Conservation (phyloP, 1,284 basidiomycete genomes). For the Rhodofomes roseus region DNA sequence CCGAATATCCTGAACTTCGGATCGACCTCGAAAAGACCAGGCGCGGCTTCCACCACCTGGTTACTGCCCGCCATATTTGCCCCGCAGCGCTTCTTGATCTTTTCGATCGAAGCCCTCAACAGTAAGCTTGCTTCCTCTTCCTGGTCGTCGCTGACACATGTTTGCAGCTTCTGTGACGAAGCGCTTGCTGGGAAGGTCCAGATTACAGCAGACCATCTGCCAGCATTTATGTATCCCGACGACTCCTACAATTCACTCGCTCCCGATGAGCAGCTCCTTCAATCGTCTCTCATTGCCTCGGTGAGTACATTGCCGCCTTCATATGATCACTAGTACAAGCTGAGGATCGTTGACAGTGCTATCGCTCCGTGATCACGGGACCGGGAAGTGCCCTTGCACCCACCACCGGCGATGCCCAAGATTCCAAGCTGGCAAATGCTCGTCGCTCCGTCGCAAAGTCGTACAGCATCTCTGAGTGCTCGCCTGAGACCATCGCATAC, state of each 20-base stretch:
- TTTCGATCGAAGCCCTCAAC: not conserved
- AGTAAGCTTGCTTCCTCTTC: not conserved
- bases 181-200: not conserved
- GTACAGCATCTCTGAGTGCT: not conserved
- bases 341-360: not conserved
- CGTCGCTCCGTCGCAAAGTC: not conserved
- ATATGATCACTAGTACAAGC: not conserved
- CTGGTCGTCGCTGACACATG: not conserved
- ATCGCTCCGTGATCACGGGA: not conserved
- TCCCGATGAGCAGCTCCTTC: not conserved
- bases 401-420: not conserved
- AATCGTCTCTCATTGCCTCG: not conserved
- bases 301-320: not conserved
- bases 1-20: not conserved
- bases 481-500: not conserved
- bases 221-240: not conserved
- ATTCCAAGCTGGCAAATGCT: not conserved
- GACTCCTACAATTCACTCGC: not conserved
- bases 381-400: not conserved
- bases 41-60: not conserved
- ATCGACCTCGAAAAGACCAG: not conserved
- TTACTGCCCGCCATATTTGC: not conserved
- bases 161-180: not conserved
- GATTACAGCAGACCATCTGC: not conserved
- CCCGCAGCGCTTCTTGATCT: not conserved